Conservation (phyloP, 176 grass and related monocot genomes). For the Zoysia japonica region DNA sequence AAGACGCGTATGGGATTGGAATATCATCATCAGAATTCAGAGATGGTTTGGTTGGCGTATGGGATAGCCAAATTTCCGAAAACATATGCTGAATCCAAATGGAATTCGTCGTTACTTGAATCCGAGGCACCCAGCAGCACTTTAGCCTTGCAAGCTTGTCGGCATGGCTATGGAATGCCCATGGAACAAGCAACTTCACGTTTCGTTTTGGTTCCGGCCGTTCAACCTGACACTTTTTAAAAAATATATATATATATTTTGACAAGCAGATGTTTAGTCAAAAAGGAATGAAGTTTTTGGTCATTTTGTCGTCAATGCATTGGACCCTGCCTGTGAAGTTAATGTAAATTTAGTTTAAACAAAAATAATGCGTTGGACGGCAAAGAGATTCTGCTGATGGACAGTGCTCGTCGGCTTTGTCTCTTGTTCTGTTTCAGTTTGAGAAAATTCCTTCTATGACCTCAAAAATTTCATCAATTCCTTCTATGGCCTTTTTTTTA, state of each 20-base stretch:
- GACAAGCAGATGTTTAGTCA: background rate
- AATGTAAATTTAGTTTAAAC: background rate
- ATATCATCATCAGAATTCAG: background rate
- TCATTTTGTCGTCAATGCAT: background rate
- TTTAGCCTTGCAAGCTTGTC: background rate
- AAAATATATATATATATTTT: too few species aligned
- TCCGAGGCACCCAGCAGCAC: too few species aligned
- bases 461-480: too few species aligned
- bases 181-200: background rate
- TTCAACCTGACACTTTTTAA: too few species aligned
- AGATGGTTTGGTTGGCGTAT: background rate
- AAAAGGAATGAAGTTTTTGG: background rate
- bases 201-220: background rate
- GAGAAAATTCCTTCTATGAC: too few species aligned
- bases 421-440: constrained; percentile 4
- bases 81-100: background rate
- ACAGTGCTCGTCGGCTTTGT: background rate
- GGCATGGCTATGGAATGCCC: constrained; percentile 16
- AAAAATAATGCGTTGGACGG: background rate
- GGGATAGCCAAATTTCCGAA: background rate
- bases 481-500: too few species aligned
- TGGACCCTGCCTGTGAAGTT: too few species aligned
- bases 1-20: background rate
- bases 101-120: background rate
- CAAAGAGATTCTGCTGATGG: background rate